These are phyloP conservation scores for Fusarium subglutinans DNA, from an alignment of 2,329 filamentous ascomycete genomes.

Conservation along the genomic window DNA sequence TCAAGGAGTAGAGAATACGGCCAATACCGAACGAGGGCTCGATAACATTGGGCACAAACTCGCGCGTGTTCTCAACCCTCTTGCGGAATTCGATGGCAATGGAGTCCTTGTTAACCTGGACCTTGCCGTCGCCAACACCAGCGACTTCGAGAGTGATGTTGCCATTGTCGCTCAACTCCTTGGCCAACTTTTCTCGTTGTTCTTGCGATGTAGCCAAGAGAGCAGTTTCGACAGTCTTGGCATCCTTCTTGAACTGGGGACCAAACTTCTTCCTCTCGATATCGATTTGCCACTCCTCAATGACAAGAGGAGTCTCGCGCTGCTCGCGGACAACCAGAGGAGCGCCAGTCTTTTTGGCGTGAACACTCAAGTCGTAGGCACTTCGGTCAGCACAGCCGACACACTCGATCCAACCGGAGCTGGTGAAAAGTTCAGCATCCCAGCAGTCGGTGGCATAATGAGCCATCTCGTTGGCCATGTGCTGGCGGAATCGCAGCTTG, in stretches of 20 bases:
- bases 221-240: constrained; percentile 83
- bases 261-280: constrained; percentile 97
- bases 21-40: constrained; percentile 98
- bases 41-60: constrained; percentile 95
- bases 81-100: constrained; percentile 86
- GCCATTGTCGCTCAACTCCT: constrained; percentile 76
- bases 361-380: constrained; percentile 92
- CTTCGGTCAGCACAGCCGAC: constrained; percentile 96
- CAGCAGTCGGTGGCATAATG: constrained; percentile 98
- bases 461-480: constrained; percentile 82
- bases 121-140: constrained; percentile 73
- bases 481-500: constrained; percentile 96
- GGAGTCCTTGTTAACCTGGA: constrained; percentile 81
- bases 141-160: constrained; percentile 82
- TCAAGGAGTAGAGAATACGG: constrained; percentile 89
- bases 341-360: constrained; percentile 90
- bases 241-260: constrained; percentile 93
- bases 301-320: constrained; percentile 77
- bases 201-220: constrained; percentile 81
- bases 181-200: constrained; percentile 79
- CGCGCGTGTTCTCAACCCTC: constrained; percentile 82
- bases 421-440: constrained; percentile 93
- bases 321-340: constrained; percentile 86
- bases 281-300: constrained; percentile 89
- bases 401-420: constrained; percentile 97